phyloP scores from a whole-genome alignment of 2,329 filamentous ascomycete species.

The Penicillium sp. region DNA sequence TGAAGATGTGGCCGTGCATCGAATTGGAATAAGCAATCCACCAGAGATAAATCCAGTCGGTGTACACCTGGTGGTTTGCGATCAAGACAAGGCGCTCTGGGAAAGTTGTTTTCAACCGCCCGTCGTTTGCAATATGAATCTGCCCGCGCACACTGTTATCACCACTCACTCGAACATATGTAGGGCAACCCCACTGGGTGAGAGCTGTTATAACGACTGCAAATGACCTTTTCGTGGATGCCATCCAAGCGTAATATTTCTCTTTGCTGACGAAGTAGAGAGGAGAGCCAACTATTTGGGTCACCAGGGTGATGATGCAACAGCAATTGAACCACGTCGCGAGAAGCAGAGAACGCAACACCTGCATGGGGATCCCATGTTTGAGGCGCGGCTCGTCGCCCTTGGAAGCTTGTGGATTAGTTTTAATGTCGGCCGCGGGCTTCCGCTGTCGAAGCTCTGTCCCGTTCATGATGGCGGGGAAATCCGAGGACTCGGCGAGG shows the following conservation, averaged over 20 bases:
- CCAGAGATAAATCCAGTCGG: constrained; percentile 73
- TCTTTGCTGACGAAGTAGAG: constrained; percentile 65
- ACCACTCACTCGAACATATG: constrained; percentile 65
- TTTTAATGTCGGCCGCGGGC: constrained; percentile 24
- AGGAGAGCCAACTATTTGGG: constrained; percentile 65
- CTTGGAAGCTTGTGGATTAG: constrained; percentile 25
- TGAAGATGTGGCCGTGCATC: constrained; percentile 70
- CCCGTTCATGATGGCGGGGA: constrained; percentile 34
- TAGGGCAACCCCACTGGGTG: constrained; percentile 68
- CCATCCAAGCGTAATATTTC: constrained; percentile 69
- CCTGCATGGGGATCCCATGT: constrained; percentile 51
- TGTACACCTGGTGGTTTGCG: constrained; percentile 70
- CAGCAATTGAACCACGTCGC: constrained; percentile 52
- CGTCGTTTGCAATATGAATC: constrained; percentile 60
- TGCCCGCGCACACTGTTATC: constrained; percentile 65
- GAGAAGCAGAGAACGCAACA: constrained; percentile 51
- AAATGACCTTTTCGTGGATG: constrained; percentile 68
- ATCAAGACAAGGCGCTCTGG: constrained; percentile 66
- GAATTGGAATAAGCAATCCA: constrained; percentile 69
- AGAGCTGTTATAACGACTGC: constrained; percentile 66
- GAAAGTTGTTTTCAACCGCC: constrained; percentile 63
- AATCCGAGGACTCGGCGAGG: not conserved
- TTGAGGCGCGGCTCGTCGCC: constrained; percentile 45
- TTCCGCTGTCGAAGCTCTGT: constrained; percentile 40
- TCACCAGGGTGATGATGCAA: constrained; percentile 52